Conservation (phyloP, 495 filamentous ascomycete species). For the Xylaria longipes region DNA sequence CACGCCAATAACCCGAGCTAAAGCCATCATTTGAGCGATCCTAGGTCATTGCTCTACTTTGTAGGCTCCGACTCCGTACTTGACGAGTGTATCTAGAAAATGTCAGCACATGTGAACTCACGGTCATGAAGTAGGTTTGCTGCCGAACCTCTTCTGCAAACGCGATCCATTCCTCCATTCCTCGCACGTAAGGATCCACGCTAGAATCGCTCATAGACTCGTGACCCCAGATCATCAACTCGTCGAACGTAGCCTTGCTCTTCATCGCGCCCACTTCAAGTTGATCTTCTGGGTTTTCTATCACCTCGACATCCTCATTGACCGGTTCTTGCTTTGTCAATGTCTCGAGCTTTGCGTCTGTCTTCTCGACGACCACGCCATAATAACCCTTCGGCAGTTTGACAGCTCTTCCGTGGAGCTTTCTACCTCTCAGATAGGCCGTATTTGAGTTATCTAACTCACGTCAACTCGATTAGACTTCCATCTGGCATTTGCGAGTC, state of each 20-base stretch:
- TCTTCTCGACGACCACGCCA: conserved; percentile 57
- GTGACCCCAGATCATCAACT: conserved; percentile 85
- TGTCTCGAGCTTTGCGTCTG: conserved; percentile 38
- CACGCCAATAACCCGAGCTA: not conserved
- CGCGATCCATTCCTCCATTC: conserved; percentile 82
- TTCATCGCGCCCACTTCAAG: conserved; percentile 60
- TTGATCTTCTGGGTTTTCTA: conserved; percentile 56
- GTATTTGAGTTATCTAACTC: conserved; percentile 55
- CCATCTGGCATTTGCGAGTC: not conserved
- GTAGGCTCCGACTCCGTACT: conserved; percentile 3
- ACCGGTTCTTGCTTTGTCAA: conserved; percentile 29
- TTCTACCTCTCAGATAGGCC: conserved; percentile 84
- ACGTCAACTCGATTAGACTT: conserved; percentile 1
- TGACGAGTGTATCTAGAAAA: conserved; percentile 38
- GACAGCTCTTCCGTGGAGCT: conserved; percentile 71
- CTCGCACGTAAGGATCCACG: conserved; percentile 63
- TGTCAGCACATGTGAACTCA: not conserved
- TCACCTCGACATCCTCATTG: conserved; percentile 46
- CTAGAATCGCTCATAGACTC: conserved; percentile 56
- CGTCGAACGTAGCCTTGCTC: conserved; percentile 74
- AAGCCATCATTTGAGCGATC: not conserved
- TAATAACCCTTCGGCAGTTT: conserved; percentile 77
- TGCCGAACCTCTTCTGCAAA: conserved; percentile 67
- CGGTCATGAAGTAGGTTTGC: not conserved
- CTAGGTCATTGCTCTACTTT: not conserved